Conservation (phyloP, 1,284 basidiomycete species). For the Blastosporella zonata region DNA sequence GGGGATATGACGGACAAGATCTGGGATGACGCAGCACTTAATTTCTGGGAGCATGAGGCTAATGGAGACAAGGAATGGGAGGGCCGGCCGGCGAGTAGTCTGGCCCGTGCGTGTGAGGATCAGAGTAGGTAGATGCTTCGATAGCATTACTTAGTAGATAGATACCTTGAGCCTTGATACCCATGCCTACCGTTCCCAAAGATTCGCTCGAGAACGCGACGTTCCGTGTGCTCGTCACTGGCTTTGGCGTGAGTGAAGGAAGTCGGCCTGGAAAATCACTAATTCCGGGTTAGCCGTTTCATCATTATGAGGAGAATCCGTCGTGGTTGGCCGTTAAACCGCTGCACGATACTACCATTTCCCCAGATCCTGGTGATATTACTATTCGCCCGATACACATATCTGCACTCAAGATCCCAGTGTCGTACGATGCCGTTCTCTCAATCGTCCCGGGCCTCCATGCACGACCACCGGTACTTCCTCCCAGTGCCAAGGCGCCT, state of each 20-base stretch:
- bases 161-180: constrained; percentile 7
- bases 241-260: constrained; percentile 52
- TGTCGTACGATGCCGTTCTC: constrained; percentile 61
- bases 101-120: constrained; percentile 25
- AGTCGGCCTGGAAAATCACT: constrained; percentile 10
- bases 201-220: constrained; percentile 21
- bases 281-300: constrained; percentile 46
- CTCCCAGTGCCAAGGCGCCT: constrained; percentile 29
- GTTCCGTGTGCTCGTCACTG: constrained; percentile 53
- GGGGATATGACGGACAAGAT: constrained; percentile 53
- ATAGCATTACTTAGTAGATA: not conserved
- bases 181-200: constrained; percentile 20
- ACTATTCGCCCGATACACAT: constrained; percentile 50
- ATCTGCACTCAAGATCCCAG: constrained; percentile 57
- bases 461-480: constrained; percentile 57
- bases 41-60: constrained; percentile 66
- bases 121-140: not conserved
- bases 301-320: constrained; percentile 52
- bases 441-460: constrained; percentile 58
- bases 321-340: constrained; percentile 62
- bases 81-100: constrained; percentile 38
- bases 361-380: constrained; percentile 34
- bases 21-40: constrained; percentile 75
- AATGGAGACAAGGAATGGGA: constrained; percentile 68
- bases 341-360: constrained; percentile 50